Evolutionary conservation across 1,284 basidiomycete species (phyloP), one percentile per base, ranked within the genome.

Genomic region (Leccinum solheimii): DNA sequence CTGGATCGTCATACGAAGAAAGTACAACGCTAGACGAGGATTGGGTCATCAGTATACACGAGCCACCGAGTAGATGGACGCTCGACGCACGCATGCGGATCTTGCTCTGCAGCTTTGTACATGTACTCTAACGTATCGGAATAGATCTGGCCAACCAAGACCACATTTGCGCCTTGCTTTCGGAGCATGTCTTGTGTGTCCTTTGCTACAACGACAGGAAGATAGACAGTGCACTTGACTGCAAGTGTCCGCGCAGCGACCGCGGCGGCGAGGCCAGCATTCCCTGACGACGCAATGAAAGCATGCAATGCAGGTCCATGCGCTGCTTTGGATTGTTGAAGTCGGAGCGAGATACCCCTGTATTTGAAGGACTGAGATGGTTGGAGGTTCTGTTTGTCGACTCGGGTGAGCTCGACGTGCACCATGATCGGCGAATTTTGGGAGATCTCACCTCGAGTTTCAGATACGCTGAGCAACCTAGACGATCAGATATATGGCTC

Each of bases 361-460:
- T 82, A 86, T 71, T 92, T 91, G 83, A 90, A 92, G 3, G 89
- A 91, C 64, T 88, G 81, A 0, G 83, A 83, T 0, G 86, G 86
- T 60, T 92, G 90, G 2, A 91, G 76, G 66, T 82, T 88, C 90
- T 91, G 67, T 48, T 48, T 21, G 21, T 23, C 45, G 13, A 21
- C 19, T 48, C 45, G 45, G 45, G 45, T 48, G 45, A 48, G 21
- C 45, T 48, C 21, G 21, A 48, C 45, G 7, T 21, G 2, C 19
- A 13, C 1, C 19, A 19, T 19, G 43, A 45, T 45, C 36, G 7
- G 19, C 26, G 16, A 32, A 45, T 19, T 13, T 51, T n/a, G n/a
- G 6, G 3, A 34, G 23, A 30, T n/a, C 78, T 66, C 63, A 87
- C 87, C 76, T 90, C 88, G 13, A 90, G 78, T 67, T 90, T 90